Percentiles rank a stretch among this genome's conserved stretches.
phyloP scores from a whole-genome alignment of 2,329 filamentous ascomycete species.

The Arthrinium puccinioides region DNA sequence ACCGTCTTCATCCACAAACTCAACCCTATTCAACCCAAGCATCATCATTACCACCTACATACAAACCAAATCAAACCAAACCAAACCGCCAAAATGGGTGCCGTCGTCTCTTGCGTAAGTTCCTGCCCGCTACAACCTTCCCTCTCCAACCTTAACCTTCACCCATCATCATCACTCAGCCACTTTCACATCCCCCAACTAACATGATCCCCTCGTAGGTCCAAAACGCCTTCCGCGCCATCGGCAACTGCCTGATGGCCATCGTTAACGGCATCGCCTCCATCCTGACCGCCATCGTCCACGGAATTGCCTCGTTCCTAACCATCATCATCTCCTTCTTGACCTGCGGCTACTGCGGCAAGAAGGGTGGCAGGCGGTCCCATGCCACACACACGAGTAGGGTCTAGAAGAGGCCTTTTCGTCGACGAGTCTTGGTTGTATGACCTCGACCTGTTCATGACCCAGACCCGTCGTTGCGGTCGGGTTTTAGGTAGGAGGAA shows the following conservation, averaged over 20 bases:
- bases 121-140: neutral
- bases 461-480: too few relatives aligned
- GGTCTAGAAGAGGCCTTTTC: slow-evolving; percentile 13
- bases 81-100: slow-evolving; percentile 58
- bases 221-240: slow-evolving; percentile 50
- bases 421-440: too few relatives aligned
- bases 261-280: slow-evolving; percentile 60
- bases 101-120: slow-evolving; percentile 77
- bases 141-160: neutral
- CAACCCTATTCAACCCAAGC: neutral
- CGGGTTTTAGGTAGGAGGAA: too few relatives aligned
- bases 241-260: slow-evolving; percentile 60
- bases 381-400: slow-evolving; percentile 16
- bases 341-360: slow-evolving; percentile 41
- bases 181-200: slow-evolving; percentile 5
- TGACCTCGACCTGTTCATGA: too few relatives aligned
- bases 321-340: slow-evolving; percentile 62
- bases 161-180: too few relatives aligned
- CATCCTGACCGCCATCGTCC: slow-evolving; percentile 60
- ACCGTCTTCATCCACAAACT: neutral
- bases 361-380: slow-evolving; percentile 13
- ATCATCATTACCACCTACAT: slow-evolving; percentile 5
- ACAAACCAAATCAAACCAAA: slow-evolving; percentile 8
- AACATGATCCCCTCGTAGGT: slow-evolving; percentile 38
- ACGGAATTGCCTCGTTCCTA: slow-evolving; percentile 57